phyloP scores from a whole-genome alignment of 805 yeast genomes.

The Pichia heedii region DNA sequence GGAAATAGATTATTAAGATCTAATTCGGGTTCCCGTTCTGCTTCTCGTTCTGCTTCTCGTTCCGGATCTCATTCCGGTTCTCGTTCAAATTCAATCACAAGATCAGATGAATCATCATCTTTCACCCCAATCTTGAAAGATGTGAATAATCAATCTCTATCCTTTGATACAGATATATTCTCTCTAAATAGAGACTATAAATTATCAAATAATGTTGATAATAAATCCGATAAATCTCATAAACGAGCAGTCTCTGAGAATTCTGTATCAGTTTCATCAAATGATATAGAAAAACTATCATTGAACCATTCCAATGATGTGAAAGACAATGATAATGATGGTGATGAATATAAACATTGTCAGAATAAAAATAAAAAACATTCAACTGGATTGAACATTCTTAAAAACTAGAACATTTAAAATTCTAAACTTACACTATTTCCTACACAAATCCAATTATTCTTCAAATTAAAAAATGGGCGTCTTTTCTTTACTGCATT shows the following conservation, averaged over 20 bases:
- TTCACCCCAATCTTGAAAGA: not conserved
- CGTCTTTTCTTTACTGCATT: too few species aligned
- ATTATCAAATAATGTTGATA: not conserved
- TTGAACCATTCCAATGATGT: too few species aligned
- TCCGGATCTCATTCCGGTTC: constrained; percentile 2
- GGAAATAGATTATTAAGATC: not conserved
- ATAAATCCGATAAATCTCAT: not conserved
- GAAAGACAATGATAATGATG: not conserved
- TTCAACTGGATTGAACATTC: not conserved
- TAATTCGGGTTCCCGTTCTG: not conserved
- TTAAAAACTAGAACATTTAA: not conserved
- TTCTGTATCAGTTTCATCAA: not conserved
- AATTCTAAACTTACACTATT: not conserved
- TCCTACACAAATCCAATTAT: not conserved
- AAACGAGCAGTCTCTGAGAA: not conserved
- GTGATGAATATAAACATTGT: constrained; percentile 4
- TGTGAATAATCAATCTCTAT: not conserved
- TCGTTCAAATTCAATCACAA: constrained; percentile 3
- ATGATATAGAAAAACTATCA: not conserved
- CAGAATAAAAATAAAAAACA: not conserved
- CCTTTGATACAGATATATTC: not conserved
- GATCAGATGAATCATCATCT: not conserved
- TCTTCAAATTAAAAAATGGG: too few species aligned
- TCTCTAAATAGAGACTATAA: not conserved
- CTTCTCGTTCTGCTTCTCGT: not conserved